These are phyloP conservation scores for Aspergillus sclerotiicarbonarius DNA, from an alignment of 495 filamentous ascomycete species.

Conservation along the genomic window DNA sequence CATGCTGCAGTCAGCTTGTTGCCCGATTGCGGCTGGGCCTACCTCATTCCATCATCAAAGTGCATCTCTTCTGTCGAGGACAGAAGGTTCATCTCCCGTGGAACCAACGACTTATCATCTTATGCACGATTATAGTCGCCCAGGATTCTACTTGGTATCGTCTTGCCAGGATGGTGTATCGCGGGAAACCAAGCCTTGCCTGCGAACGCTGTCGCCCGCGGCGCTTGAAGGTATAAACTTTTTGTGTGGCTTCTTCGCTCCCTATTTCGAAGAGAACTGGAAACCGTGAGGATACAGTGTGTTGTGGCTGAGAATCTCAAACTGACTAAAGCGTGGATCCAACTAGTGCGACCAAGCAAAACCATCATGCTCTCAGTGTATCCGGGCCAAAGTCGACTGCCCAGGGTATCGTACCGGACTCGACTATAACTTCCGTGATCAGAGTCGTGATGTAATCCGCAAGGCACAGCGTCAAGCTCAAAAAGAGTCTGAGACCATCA, in stretches of 20 bases:
- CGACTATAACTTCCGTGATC: slow-evolving; percentile 15
- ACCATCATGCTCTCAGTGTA: slow-evolving; percentile 11
- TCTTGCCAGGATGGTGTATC: neutral
- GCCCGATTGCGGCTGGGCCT: too few relatives aligned
- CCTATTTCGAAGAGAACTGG: too few relatives aligned
- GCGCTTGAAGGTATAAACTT: neutral
- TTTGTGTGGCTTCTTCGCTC: neutral
- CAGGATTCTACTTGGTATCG: too few relatives aligned
- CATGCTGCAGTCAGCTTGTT: too few relatives aligned
- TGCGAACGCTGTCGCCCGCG: neutral
- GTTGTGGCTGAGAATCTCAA: neutral
- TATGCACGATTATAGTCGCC: too few relatives aligned
- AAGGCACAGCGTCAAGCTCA: slow-evolving; percentile 7
- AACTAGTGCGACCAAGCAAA: neutral
- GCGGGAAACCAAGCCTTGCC: neutral
- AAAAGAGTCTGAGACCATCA: neutral
- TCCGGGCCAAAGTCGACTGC: slow-evolving; percentile 16
- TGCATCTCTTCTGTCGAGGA: too few relatives aligned
- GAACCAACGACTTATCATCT: too few relatives aligned
- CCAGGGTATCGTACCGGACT: slow-evolving; percentile 19
- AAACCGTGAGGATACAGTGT: neutral
- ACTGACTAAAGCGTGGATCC: neutral
- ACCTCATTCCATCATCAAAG: too few relatives aligned
- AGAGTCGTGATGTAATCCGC: slow-evolving; percentile 17
- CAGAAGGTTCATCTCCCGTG: too few relatives aligned